phyloP scores from a whole-genome alignment of 371 early-diverging fungal species.

The Mucor plumbeus region DNA sequence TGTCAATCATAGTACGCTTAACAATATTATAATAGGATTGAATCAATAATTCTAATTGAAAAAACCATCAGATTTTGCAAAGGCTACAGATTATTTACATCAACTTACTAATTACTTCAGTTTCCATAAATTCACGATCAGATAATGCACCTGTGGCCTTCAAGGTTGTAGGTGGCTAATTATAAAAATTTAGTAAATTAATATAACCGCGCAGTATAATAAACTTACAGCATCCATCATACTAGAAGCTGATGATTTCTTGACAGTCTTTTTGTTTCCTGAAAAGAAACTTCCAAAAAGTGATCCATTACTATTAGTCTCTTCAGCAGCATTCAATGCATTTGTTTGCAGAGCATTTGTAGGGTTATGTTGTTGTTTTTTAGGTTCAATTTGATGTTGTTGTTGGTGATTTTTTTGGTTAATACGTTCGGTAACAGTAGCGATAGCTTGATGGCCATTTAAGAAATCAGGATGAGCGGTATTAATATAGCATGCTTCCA shows the following conservation, averaged over 20 bases:
- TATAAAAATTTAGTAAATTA: not conserved
- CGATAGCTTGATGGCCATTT: conserved; percentile 94
- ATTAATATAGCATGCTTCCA: conserved; percentile 97
- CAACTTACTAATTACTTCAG: conserved; percentile 93
- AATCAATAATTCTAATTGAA: conserved; percentile 80
- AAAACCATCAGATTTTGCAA: not conserved
- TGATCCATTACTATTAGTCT: conserved; percentile 51
- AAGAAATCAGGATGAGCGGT: conserved; percentile 99
- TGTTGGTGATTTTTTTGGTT: conserved; percentile 37
- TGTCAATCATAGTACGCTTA: conserved; percentile 96
- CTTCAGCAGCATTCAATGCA: conserved; percentile 21
- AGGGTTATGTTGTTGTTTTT: conserved; percentile 56
- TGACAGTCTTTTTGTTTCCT: conserved; percentile 77
- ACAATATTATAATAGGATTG: conserved; percentile 97
- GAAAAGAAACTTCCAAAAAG: conserved; percentile 98
- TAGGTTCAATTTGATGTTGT: conserved; percentile 28
- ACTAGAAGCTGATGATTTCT: conserved; percentile 42
- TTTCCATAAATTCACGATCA: conserved; percentile 96
- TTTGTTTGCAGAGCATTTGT: conserved; percentile 39
- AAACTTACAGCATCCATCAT: conserved; percentile 76
- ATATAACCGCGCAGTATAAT: too few species aligned
- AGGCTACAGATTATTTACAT: too few species aligned
- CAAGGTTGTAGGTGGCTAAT: conserved; percentile 89
- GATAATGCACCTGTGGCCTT: conserved; percentile 95
- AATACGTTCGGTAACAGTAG: conserved; percentile 89